Evolutionary conservation across 139 green algal species (phyloP).

Genomic region (Spirogloea muscicola): DNA sequence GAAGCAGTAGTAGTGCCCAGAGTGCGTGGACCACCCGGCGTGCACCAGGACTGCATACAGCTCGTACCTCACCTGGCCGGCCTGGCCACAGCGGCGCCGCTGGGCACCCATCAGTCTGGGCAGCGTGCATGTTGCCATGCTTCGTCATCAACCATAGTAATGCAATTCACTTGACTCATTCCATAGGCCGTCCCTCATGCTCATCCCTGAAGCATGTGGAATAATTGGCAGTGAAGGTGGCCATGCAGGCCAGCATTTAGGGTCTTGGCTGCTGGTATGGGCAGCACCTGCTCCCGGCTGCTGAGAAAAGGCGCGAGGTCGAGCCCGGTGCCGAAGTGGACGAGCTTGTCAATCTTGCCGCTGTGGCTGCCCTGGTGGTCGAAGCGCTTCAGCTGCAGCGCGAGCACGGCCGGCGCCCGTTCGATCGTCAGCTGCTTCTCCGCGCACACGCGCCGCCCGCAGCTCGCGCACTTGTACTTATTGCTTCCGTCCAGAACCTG

Average conservation of each 20-base stretch:
- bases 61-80: conserved; percentile 58
- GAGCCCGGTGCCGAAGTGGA: conserved; percentile 73
- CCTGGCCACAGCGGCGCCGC: neutral
- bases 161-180: too few relatives aligned
- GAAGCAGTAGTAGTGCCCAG: conserved; percentile 86
- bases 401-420: conserved; percentile 32
- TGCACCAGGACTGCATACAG: conserved; percentile 91
- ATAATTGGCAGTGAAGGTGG: neutral
- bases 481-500: too few relatives aligned
- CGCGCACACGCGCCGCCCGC: neutral
- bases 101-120: neutral
- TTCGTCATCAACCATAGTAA: neutral
- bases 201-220: neutral
- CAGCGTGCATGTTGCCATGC: neutral
- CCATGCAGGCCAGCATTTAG: neutral
- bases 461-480: too few relatives aligned
- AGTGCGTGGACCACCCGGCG: conserved; percentile 71
- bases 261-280: neutral
- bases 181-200: too few relatives aligned
- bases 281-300: neutral
- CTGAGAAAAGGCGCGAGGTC: conserved; percentile 75
- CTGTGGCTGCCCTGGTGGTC: conserved; percentile 43
- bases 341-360: conserved; percentile 74
- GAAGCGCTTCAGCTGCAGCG: conserved; percentile 53
- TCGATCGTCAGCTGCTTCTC: neutral